Conservation (phyloP, 1,139 yeast genomes). For the Kurtzmaniella quercitrusa region DNA sequence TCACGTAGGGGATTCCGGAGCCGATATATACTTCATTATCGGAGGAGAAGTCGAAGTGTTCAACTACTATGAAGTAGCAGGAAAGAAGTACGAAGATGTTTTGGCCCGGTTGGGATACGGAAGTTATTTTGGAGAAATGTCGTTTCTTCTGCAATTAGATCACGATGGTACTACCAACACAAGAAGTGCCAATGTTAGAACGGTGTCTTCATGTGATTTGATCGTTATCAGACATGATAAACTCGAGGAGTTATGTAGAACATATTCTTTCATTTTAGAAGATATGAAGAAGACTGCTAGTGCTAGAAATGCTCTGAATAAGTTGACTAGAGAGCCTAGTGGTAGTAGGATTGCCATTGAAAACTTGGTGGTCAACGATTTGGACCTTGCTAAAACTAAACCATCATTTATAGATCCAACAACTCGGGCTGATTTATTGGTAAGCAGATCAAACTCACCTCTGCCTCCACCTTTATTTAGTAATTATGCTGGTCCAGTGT, state of each 20-base stretch:
- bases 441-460: neutral
- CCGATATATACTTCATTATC: constrained; percentile 62
- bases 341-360: constrained; percentile 13
- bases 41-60: constrained; percentile 70
- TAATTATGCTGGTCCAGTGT: neutral
- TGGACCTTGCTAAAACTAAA: neutral
- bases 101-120: constrained; percentile 61
- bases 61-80: constrained; percentile 26
- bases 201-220: constrained; percentile 56
- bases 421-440: neutral
- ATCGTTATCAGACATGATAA: constrained; percentile 54
- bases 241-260: constrained; percentile 47
- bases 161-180: constrained; percentile 14
- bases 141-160: constrained; percentile 52
- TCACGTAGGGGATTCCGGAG: constrained; percentile 54
- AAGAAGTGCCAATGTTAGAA: constrained; percentile 61
- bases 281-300: constrained; percentile 61
- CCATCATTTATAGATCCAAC: neutral
- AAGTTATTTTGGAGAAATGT: constrained; percentile 73
- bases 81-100: constrained; percentile 27
- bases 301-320: constrained; percentile 32
- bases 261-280: constrained; percentile 54
- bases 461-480: neutral
- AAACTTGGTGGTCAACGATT: constrained; percentile 18
- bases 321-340: neutral